Percentiles rank a stretch among this genome's conserved stretches.
Evolutionary conservation across 352 stramenopile genomes (phyloP).

Genomic region (Albugo laibachii): DNA sequence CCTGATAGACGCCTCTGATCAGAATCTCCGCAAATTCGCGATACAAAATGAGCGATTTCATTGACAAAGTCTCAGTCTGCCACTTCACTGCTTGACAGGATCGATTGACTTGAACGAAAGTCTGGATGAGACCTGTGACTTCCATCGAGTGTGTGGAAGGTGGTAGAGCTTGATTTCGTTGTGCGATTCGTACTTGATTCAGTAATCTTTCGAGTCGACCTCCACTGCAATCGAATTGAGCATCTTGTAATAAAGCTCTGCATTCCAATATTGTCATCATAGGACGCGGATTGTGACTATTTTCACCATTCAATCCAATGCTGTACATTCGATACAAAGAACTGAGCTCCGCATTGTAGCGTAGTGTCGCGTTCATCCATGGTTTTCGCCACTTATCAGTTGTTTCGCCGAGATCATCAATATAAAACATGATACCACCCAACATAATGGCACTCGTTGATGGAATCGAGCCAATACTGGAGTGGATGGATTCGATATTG

Average conservation of each 20-base stretch:
- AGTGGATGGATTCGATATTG: slow-evolving; percentile 8
- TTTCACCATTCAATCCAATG: not conserved
- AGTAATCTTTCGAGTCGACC: slow-evolving; percentile 19
- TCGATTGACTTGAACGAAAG: slow-evolving; percentile 6
- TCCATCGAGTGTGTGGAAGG: not conserved
- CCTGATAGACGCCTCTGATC: slow-evolving; percentile 22
- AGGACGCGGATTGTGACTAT: slow-evolving; percentile 7
- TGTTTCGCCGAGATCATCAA: not conserved
- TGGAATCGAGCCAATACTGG: not conserved
- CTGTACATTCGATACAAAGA: not conserved
- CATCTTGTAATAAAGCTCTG: slow-evolving; percentile 21
- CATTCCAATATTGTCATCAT: slow-evolving; percentile 29
- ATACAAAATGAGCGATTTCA: slow-evolving; percentile 22
- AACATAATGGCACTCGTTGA: not conserved
- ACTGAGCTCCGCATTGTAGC: not conserved
- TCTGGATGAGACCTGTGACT: not conserved
- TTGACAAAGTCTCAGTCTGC: slow-evolving; percentile 13
- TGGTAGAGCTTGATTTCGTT: slow-evolving; percentile 13
- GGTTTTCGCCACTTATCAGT: not conserved
- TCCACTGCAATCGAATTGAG: slow-evolving; percentile 19
- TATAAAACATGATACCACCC: not conserved
- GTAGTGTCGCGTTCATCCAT: not conserved
- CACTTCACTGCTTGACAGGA: slow-evolving; percentile 7
- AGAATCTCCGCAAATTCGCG: slow-evolving; percentile 50
- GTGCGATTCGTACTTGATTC: slow-evolving; percentile 14